A percentile compares a stretch with the other conserved stretches of the same genome.
Conservation (phyloP, 345 rosid genomes). For the Eucalyptus curtisii region DNA sequence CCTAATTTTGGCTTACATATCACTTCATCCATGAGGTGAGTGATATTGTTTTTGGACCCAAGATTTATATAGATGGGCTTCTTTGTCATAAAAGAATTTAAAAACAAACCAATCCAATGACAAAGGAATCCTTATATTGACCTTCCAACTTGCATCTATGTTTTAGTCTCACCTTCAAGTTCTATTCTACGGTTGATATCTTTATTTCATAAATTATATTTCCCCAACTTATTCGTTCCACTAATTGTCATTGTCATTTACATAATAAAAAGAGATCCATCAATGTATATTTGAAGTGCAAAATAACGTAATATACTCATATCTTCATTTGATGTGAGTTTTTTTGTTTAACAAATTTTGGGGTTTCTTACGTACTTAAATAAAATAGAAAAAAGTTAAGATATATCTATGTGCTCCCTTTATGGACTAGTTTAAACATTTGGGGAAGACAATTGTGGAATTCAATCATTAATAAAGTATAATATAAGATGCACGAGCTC, state of each 20-base stretch:
- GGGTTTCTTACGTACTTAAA: background rate
- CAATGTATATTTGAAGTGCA: background rate
- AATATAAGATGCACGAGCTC: background rate
- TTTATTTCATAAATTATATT: background rate
- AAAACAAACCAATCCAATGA: background rate
- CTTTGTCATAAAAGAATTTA: background rate
- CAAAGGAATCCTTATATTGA: background rate
- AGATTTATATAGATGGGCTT: background rate
- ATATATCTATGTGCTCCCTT: background rate
- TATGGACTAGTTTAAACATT: background rate
- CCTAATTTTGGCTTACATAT: background rate
- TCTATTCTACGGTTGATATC: background rate
- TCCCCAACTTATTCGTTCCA: background rate
- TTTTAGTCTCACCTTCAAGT: background rate
- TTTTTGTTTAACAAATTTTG: background rate
- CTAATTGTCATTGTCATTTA: background rate
- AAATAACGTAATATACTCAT: background rate
- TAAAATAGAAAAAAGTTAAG: background rate
- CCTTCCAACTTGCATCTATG: background rate
- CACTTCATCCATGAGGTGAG: background rate
- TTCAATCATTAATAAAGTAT: background rate
- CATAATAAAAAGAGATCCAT: background rate
- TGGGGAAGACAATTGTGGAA: background rate
- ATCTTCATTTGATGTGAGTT: background rate
- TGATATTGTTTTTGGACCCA: background rate